A percentile compares a stretch with the other conserved stretches of the same genome.
Evolutionary conservation across 495 filamentous ascomycete species (phyloP).

Genomic region (Apodospora peruviana): DNA sequence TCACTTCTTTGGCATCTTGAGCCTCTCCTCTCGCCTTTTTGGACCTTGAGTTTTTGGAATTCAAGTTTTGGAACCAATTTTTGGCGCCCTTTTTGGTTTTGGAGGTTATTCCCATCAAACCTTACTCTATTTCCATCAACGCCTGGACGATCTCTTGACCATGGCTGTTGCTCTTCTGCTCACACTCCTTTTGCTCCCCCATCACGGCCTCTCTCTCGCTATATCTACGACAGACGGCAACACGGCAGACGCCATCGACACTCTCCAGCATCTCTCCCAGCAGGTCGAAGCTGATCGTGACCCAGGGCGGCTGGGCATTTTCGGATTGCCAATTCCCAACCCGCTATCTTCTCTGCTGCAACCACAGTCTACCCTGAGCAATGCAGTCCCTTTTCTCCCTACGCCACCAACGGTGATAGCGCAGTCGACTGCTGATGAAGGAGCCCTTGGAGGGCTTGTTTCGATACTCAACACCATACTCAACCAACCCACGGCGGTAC

Average conservation of each 20-base stretch:
- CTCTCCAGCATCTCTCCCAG: no score
- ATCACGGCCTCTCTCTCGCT: background rate
- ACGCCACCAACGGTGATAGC: background rate
- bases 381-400: no score
- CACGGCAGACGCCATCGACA: no score
- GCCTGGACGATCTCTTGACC: background rate
- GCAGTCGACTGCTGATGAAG: background rate
- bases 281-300: no score
- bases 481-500: background rate
- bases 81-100: slow-evolving; percentile 12
- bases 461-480: slow-evolving; percentile 5
- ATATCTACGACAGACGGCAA: no score
- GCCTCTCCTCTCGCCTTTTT: slow-evolving; percentile 9
- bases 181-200: slow-evolving; percentile 1
- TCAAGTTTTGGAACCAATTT: slow-evolving; percentile 15
- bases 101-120: slow-evolving; percentile 11
- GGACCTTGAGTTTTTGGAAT: slow-evolving; percentile 10
- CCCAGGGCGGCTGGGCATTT: no score
- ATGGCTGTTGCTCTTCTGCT: slow-evolving; percentile 11
- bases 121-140: slow-evolving; percentile 4
- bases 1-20: slow-evolving; percentile 4
- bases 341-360: background rate
- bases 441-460: slow-evolving; percentile 6
- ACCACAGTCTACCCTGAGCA: background rate
- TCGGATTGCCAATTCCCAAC: no score